phyloP scores from a whole-genome alignment of 116 monocot species.

The Thalassia testudinum region DNA sequence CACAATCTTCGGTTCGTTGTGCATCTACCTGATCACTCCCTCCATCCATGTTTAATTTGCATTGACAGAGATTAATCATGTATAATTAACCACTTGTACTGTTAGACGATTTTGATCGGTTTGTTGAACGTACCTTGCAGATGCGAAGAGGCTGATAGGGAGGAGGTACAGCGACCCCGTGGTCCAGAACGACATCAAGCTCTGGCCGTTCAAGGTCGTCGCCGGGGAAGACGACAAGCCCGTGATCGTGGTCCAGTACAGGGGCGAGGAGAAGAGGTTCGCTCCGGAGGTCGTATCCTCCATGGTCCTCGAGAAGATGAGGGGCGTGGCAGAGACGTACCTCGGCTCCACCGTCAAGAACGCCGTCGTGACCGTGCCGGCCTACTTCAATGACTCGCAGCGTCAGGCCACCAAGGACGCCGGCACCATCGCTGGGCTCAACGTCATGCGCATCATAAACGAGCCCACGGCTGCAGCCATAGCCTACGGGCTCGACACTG shows the following conservation, averaged over 20 bases:
- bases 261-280: constrained; percentile 9
- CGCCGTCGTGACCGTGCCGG: too few species aligned
- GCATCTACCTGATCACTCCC: background rate
- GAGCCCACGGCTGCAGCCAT: constrained; percentile 13
- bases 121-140: background rate
- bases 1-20: background rate
- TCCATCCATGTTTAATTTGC: background rate
- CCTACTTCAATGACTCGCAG: too few species aligned
- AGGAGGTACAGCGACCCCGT: constrained; percentile 3
- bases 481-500: constrained; percentile 9
- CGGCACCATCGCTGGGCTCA: constrained; percentile 12
- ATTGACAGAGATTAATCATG: too few species aligned
- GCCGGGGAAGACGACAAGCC: constrained; percentile 3
- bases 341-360: constrained; percentile 10
- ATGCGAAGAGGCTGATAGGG: constrained; percentile 11
- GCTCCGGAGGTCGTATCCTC: constrained; percentile 3
- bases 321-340: constrained; percentile 7
- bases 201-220: constrained; percentile 9
- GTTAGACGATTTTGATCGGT: background rate
- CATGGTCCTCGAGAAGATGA: constrained; percentile 6
- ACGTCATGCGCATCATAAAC: too few species aligned
- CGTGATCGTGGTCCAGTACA: constrained; percentile 8
- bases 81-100: too few species aligned
- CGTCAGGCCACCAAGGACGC: too few species aligned
- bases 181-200: constrained; percentile 2